Conservation (phyloP, 805 yeast species). For the Saccharomycopsis capsularis region DNA sequence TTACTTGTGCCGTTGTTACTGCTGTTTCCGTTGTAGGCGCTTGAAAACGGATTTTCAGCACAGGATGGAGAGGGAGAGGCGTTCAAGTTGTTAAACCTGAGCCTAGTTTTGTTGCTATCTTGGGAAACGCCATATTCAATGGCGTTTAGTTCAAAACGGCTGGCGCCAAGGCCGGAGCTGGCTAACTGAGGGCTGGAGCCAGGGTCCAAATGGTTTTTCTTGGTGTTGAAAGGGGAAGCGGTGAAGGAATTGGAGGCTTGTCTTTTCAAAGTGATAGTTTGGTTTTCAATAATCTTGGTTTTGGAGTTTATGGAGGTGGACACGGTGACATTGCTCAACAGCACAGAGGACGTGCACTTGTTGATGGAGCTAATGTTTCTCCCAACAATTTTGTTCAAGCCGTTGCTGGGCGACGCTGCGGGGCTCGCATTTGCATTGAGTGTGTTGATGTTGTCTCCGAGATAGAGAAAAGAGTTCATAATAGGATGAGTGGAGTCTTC, state of each 20-base stretch:
- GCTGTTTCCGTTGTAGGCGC: too few species aligned
- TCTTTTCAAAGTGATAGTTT: slow-evolving; percentile 20
- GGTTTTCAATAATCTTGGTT: slow-evolving; percentile 22
- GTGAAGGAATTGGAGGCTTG: slow-evolving; percentile 14
- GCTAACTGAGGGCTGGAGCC: background rate
- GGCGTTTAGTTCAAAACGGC: slow-evolving; percentile 6
- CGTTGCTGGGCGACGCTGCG: background rate
- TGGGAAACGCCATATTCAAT: slow-evolving; percentile 5
- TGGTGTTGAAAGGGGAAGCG: slow-evolving; percentile 3
- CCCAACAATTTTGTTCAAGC: slow-evolving; percentile 1
- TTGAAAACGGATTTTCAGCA: too few species aligned
- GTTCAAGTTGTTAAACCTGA: background rate
- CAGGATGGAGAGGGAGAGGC: too few species aligned
- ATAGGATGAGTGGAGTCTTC: too few species aligned
- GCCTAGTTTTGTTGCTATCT: background rate
- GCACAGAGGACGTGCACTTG: slow-evolving; percentile 16
- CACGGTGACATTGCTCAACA: slow-evolving; percentile 21
- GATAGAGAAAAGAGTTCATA: slow-evolving; percentile 9
- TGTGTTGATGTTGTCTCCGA: slow-evolving; percentile 5
- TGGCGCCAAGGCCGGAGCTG: background rate
- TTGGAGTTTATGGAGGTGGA: slow-evolving; percentile 20
- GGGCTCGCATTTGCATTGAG: background rate
- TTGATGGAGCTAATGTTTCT: background rate
- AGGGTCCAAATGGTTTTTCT: slow-evolving; percentile 3
- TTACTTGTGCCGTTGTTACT: background rate